Evolutionary conservation across 78 protist genomes (phyloP).

Genomic region (Anaeramoeba ignava): DNA sequence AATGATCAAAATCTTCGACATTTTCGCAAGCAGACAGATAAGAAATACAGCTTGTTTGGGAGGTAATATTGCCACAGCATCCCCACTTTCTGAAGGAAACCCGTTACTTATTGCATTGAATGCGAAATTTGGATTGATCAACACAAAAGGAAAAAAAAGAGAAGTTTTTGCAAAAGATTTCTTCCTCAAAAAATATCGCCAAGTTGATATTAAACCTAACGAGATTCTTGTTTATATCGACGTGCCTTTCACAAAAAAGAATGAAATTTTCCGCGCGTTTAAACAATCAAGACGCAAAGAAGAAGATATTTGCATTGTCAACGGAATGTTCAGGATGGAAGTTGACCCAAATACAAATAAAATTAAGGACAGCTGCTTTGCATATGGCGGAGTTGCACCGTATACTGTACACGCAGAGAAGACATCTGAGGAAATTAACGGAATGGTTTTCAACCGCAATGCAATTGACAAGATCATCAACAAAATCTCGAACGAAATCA

Average conservation of each 20-base stretch:
- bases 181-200: background rate
- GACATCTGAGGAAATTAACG: constrained; percentile 5
- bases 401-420: background rate
- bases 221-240: background rate
- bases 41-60: background rate
- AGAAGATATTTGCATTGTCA: constrained; percentile 17
- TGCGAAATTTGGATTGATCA: background rate
- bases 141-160: background rate
- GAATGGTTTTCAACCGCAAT: background rate
- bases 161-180: background rate
- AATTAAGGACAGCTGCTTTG: background rate
- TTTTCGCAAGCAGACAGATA: background rate
- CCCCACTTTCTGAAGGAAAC: background rate
- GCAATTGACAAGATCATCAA: background rate
- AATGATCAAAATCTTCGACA: background rate
- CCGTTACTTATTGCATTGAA: background rate
- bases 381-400: background rate
- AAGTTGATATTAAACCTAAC: background rate
- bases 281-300: constrained; percentile 13
- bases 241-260: background rate
- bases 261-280: background rate
- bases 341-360: background rate
- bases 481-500: background rate
- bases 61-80: background rate
- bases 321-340: constrained; percentile 2